Percentiles rank a stretch among this genome's conserved stretches.
These are phyloP conservation scores for Mycena floridula DNA, from an alignment of 768 basidiomycete genomes.

Conservation along the genomic window DNA sequence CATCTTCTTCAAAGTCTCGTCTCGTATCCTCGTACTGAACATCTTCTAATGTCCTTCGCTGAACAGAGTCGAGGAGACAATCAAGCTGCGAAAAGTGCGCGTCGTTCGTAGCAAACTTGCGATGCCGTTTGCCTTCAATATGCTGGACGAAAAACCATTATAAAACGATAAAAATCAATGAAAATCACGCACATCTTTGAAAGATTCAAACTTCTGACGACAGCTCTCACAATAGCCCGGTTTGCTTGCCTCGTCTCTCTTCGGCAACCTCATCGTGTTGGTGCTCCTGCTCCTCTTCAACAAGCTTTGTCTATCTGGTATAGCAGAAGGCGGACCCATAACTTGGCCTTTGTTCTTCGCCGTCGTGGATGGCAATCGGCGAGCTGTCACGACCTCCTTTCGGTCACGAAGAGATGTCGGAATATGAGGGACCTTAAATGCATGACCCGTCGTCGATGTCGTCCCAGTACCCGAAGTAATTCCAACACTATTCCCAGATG, in stretches of 20 bases:
- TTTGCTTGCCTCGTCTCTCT: conserved; percentile 81
- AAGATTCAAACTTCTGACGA: conserved; percentile 83
- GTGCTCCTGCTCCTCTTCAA: conserved; percentile 78
- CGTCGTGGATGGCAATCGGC: conserved; percentile 29
- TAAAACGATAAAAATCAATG: conserved; percentile 1
- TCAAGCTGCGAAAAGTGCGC: conserved; percentile 80
- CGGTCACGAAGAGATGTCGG: conserved; percentile 49
- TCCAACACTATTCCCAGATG: conserved; percentile 91
- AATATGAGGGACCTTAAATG: conserved; percentile 41
- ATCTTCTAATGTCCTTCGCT: conserved; percentile 33
- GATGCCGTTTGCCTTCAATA: conserved; percentile 63
- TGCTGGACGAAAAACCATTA: conserved; percentile 45
- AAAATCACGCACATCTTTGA: conserved; percentile 56
- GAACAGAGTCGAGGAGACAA: conserved; percentile 58
- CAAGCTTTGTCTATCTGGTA: conserved; percentile 46
- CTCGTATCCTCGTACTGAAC: conserved; percentile 19
- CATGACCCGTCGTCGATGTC: conserved; percentile 54
- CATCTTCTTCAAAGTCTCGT: no score
- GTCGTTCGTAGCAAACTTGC: conserved; percentile 73
- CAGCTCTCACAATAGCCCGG: conserved; percentile 99
- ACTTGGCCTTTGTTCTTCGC: conserved; percentile 21
- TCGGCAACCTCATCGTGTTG: conserved; percentile 66
- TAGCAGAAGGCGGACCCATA: conserved; percentile 66
- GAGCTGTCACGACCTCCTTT: conserved; percentile 63
- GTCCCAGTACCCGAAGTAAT: conserved; percentile 91